A percentile compares a stretch with the other conserved stretches of the same genome.
Conservation (phyloP, 2,329 filamentous ascomycete genomes). For the Canariomyces notabilis region DNA sequence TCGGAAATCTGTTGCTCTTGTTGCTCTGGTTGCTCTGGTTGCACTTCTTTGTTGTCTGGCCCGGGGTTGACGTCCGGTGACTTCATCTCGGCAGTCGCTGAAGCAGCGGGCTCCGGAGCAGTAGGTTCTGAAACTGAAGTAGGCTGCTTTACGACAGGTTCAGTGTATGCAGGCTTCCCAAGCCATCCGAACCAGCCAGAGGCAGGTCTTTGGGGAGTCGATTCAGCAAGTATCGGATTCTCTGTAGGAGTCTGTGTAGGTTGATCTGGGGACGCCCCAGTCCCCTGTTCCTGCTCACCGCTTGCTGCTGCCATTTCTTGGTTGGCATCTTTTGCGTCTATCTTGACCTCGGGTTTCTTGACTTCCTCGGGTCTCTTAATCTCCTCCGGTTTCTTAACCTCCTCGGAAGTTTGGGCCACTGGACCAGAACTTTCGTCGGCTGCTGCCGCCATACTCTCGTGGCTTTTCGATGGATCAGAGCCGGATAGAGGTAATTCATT, state of each 20-base stretch:
- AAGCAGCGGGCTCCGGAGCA: slow-evolving; percentile 7
- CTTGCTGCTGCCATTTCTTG: background rate
- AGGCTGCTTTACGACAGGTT: background rate
- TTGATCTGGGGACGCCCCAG: slow-evolving; percentile 1
- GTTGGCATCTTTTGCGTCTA: slow-evolving; percentile 2
- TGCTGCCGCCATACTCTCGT: slow-evolving; percentile 23
- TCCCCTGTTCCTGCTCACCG: background rate
- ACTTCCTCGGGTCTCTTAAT: no score
- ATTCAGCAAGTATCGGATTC: background rate
- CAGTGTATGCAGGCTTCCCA: slow-evolving; percentile 26
- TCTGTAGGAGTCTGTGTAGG: background rate
- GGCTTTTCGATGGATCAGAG: slow-evolving; percentile 28
- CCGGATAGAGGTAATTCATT: slow-evolving; percentile 30
- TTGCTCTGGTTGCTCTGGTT: slow-evolving; percentile 19
- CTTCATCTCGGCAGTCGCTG: background rate
- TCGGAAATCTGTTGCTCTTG: slow-evolving; percentile 14
- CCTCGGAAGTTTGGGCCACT: slow-evolving; percentile 3
- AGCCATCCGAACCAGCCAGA: slow-evolving; percentile 56
- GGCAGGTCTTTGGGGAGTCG: slow-evolving; percentile 26
- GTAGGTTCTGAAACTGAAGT: slow-evolving; percentile 20
- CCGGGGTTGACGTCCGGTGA: slow-evolving; percentile 9
- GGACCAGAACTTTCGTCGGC: slow-evolving; percentile 7
- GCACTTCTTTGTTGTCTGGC: slow-evolving; percentile 17
- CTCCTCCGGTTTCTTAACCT: slow-evolving; percentile 8
- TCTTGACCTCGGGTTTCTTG: slow-evolving; percentile 7